phyloP scores from a whole-genome alignment of 208 protist genomes.

The Naegleria lovaniensis region DNA sequence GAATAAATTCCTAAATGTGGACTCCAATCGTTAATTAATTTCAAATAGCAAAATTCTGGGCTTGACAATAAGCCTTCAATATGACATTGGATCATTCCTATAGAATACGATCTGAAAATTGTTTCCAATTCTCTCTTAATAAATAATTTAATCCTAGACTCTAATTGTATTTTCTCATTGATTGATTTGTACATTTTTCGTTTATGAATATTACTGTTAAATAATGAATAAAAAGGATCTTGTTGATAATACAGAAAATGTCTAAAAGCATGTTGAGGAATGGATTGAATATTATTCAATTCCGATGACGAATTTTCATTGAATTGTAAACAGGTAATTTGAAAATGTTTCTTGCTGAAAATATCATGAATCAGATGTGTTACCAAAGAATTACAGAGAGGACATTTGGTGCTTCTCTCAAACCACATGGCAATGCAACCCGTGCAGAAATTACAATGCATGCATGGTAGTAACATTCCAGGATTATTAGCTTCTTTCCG shows the following conservation, averaged over 20 bases:
- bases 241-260: background rate
- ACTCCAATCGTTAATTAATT: background rate
- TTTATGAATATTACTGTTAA: background rate
- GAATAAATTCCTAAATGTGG: background rate
- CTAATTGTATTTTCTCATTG: background rate
- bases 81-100: background rate
- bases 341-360: background rate
- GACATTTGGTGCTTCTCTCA: background rate
- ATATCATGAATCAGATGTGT: background rate
- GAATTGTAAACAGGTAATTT: background rate
- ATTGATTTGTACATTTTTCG: background rate
- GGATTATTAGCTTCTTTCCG: background rate
- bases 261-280: background rate
- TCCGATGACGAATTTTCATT: background rate
- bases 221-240: background rate
- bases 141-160: background rate
- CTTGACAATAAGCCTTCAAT: background rate
- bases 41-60: background rate
- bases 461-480: background rate
- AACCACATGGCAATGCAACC: background rate
- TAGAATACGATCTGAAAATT: background rate
- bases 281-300: background rate
- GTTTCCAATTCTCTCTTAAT: background rate
- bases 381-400: background rate
- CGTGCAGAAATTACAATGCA: background rate